Evolutionary conservation across 805 yeast species (phyloP).

Genomic region (Metschnikowia arizonensis): DNA sequence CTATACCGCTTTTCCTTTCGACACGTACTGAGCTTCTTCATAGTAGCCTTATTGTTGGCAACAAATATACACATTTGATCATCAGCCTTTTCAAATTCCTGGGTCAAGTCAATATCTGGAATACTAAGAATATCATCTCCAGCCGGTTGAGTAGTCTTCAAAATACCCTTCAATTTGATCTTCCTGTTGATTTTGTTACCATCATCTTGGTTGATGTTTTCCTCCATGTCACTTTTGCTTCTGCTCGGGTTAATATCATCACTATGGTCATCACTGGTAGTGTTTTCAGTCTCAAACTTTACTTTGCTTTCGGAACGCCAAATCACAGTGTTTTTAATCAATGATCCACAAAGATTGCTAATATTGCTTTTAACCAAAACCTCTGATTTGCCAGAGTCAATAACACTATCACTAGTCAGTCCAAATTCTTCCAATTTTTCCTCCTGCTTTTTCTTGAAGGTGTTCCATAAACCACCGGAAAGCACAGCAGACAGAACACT

Average conservation of each 20-base stretch:
- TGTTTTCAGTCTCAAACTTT: neutral
- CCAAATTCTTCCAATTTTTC: neutral
- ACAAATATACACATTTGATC: neutral
- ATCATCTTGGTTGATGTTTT: neutral
- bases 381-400: neutral
- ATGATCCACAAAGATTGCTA: neutral
- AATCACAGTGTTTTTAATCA: neutral
- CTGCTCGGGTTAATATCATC: neutral
- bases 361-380: too few relatives aligned
- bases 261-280: neutral
- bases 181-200: neutral
- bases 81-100: neutral
- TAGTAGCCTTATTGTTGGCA: neutral
- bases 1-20: neutral
- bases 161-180: neutral
- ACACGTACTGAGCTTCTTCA: neutral
- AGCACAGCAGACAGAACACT: slow-evolving; percentile 1
- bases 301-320: neutral
- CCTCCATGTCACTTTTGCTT: neutral
- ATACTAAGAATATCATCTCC: neutral
- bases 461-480: neutral
- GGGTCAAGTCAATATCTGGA: neutral
- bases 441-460: neutral
- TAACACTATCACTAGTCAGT: neutral
- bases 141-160: neutral